Base-by-base conservation (phyloP, 1,284 basidiomycete species). In the Xerocomus nothofagi region DNA sequence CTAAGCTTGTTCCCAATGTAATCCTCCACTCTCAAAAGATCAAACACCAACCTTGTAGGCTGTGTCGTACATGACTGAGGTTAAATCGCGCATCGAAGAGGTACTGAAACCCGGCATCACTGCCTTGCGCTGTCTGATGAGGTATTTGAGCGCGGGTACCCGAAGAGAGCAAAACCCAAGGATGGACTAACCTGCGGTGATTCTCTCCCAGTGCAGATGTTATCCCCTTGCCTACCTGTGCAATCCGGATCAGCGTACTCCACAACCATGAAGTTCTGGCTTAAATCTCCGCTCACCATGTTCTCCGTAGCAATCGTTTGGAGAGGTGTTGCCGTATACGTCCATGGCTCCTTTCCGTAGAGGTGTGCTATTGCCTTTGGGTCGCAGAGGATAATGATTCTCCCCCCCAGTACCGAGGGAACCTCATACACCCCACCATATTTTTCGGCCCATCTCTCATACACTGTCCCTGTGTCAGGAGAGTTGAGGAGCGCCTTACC, bases 331-430 rank as follows among this genome's bases (percentile, higher is more conserved):
- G 32, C 11, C 11, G 47, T 15, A 17, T 62, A 65, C 12, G 53
- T 54, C 54, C 70, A 74, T 0, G 79, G 75, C 44, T 81, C 80
- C 47, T 68, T 71, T 0, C 71, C 67, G 53, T 76, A 79, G 47
- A 81, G 74, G 52, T 83, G 78, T 0, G 73, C 66, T 29, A 78
- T 66, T 0, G 81, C 82, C 56, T 76, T 80, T 0, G 80, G 76
- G 55, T 84, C 82, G 34, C 71, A 71, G 10, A 84, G 64, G 4
- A 80, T 59, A 18, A 82, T 63, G 18, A 61, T 63, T 7, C 54
- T 69, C 0, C 62, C 55, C 0, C 79, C 79, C 17, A 84, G 59
- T 0, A 64, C 54, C 0, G 59, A 57, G 1, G 79, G 72, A 18
- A 80, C 53, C 37, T 66, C 57, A 54, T 70, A 82, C 0, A 73